These are phyloP conservation scores for Chrysoporthe deuterocubensis DNA, from an alignment of 2,329 filamentous ascomycete genomes.

Conservation along the genomic window DNA sequence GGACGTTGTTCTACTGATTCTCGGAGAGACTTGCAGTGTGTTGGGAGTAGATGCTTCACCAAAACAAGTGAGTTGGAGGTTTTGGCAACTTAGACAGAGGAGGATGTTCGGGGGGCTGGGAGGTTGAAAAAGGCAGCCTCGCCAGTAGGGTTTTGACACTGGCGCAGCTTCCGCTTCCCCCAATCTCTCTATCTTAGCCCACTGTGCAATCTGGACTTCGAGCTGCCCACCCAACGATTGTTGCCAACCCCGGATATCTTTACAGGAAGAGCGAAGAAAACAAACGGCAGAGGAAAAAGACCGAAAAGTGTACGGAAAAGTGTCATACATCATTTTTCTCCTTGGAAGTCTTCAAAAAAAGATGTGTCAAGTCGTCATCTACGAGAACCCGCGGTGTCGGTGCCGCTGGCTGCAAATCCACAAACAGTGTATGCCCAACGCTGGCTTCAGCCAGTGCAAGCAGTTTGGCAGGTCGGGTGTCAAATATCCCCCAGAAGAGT, in stretches of 20 bases:
- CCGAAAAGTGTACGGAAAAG: not conserved
- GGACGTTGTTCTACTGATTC: not conserved
- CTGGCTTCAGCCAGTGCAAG: constrained; percentile 55
- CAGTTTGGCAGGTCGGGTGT: constrained; percentile 45
- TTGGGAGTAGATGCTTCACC: not conserved
- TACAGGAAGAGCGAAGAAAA: not conserved
- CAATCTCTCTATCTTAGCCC: not conserved
- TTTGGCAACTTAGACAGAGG: not conserved
- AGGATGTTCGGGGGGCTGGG: not conserved
- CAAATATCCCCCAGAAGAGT: constrained; percentile 41
- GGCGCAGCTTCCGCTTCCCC: not conserved
- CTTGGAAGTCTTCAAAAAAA: no score
- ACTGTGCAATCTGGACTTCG: not conserved
- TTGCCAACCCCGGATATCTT: not conserved
- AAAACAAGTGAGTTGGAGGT: not conserved
- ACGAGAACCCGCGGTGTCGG: constrained; percentile 52
- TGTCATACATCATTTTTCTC: no score
- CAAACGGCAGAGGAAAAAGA: not conserved
- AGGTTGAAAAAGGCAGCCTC: not conserved
- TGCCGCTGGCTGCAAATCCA: constrained; percentile 57
- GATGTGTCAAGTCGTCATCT: constrained; percentile 54
- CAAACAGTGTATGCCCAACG: constrained; percentile 51
- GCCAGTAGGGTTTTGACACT: not conserved
- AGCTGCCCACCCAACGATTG: not conserved
- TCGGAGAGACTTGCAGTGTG: no score